A percentile compares a stretch with the other conserved stretches of the same genome.
Evolutionary conservation across 73 alveolate species (phyloP).

Genomic region (Paramecium octaurelia): DNA sequence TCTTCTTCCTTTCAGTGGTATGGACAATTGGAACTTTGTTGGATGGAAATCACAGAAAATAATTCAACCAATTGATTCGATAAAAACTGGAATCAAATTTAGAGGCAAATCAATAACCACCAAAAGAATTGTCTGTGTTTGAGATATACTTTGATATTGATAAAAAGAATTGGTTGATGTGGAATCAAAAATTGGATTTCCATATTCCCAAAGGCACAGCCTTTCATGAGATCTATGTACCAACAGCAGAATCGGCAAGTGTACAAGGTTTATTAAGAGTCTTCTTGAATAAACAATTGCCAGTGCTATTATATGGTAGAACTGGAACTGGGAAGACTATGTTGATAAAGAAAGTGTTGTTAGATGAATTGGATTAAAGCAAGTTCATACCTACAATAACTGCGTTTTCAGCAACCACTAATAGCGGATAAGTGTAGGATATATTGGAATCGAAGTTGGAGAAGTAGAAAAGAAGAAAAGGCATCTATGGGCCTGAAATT

Average conservation of each 20-base stretch:
- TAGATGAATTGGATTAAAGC: slow-evolving; percentile 79
- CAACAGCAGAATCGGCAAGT: slow-evolving; percentile 79
- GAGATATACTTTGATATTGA: slow-evolving; percentile 48
- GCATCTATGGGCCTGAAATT: slow-evolving; percentile 93
- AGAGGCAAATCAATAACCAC: slow-evolving; percentile 43
- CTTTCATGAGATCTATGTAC: slow-evolving; percentile 84
- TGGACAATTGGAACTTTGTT: slow-evolving; percentile 52
- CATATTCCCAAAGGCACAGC: slow-evolving; percentile 78
- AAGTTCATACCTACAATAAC: slow-evolving; percentile 78
- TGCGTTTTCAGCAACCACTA: slow-evolving; percentile 76
- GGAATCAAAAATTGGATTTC: slow-evolving; percentile 57
- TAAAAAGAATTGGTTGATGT: slow-evolving; percentile 53
- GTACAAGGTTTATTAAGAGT: slow-evolving; percentile 61
- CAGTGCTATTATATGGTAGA: slow-evolving; percentile 83
- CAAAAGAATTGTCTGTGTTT: slow-evolving; percentile 42
- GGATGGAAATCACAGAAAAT: slow-evolving; percentile 26
- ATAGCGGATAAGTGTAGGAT: slow-evolving; percentile 78
- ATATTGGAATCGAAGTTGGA: slow-evolving; percentile 79
- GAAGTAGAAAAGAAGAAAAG: slow-evolving; percentile 90
- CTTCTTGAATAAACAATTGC: slow-evolving; percentile 66
- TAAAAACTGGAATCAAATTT: neutral
- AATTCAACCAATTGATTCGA: slow-evolving; percentile 27
- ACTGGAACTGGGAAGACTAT: slow-evolving; percentile 97
- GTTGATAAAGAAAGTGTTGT: slow-evolving; percentile 86
- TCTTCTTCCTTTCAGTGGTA: slow-evolving; percentile 42